Base-by-base conservation (phyloP, 768 basidiomycete genomes). In the Leccinum fibrillosum region DNA sequence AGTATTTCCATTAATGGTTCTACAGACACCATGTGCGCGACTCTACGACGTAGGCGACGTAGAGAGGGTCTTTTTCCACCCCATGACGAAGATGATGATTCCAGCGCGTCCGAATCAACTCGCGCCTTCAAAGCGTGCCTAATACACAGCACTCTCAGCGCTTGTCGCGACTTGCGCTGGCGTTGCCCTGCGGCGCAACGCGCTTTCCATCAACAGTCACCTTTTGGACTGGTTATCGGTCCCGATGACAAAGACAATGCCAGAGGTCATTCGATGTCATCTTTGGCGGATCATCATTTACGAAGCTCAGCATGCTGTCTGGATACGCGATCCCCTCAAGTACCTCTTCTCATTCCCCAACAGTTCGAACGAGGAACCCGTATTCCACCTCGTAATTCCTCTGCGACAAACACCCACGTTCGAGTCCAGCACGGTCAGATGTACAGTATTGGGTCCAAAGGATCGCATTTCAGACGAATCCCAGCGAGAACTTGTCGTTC, bases 351-450 rank as follows among this genome's bases (percentile, higher is more conserved):
- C 70, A 17, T 58, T 50, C 42, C 71, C 72, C 5, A 48, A 57
- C 6, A 35, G 32, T 7, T 52, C 49, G 2, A 23, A 53, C 32
- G 39, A 37, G 5, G 58, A 44, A 2, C 62, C 64, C 2, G 19
- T 53, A 3, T 93, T 94, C 69, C 89, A 92, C 63, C 80, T 93
- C 13, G 77, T 92, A 52, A 82, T 92, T n/a, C 90, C 92, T 1
- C 75, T 90, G 5, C 87, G 92, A 1, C 69, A 77, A 8, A 89
- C 88, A 0, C 86, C 88, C 62, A 64, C 74, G 0, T 68, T 67
- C 13, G 91, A 94, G 73, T 84, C 82, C 1, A 72, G 66, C 34
- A 80, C 80, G 0, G 70, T 92, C 48, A 86, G 89, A 60, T 84
- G 4, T 90, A 11, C 52, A 55, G 28, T 47, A 52, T 30, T 52